These are phyloP conservation scores for Alternaria sp. DNA, from an alignment of 2,329 filamentous ascomycete genomes.

Conservation along the genomic window DNA sequence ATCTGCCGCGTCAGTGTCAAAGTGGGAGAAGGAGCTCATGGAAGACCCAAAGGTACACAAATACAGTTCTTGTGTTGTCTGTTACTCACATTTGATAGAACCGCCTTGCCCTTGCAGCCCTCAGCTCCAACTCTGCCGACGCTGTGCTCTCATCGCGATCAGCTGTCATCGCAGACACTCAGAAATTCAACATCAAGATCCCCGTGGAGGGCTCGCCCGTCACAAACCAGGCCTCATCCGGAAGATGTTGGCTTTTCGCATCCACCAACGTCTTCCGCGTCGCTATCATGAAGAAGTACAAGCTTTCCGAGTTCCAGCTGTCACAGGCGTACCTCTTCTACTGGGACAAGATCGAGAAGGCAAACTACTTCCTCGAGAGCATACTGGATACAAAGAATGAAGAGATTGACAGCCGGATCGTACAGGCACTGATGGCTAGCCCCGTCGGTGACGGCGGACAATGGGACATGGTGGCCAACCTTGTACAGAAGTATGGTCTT, in stretches of 20 bases:
- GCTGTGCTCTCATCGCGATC: conserved; percentile 71
- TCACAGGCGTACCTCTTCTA: conserved; percentile 89
- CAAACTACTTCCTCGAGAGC: conserved; percentile 88
- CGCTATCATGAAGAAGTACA: conserved; percentile 85
- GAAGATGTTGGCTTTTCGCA: conserved; percentile 91
- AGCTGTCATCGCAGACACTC: conserved; percentile 72
- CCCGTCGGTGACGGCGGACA: conserved; percentile 85
- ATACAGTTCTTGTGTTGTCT: not conserved
- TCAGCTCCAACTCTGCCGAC: conserved; percentile 72
- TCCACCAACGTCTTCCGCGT: conserved; percentile 90
- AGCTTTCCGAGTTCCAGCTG: conserved; percentile 81
- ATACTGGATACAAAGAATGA: conserved; percentile 77
- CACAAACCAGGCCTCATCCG: conserved; percentile 82
- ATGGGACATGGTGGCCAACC: conserved; percentile 90
- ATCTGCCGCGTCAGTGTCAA: conserved; percentile 60
- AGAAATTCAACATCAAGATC: conserved; percentile 84
- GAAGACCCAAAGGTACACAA: conserved; percentile 68
- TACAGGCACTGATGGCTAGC: conserved; percentile 72
- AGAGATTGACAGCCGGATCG: conserved; percentile 74
- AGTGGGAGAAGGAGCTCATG: conserved; percentile 70
- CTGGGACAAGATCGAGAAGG: conserved; percentile 93
- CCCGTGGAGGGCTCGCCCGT: conserved; percentile 82
- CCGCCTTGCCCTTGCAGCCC: conserved; percentile 77
- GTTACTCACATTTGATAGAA: conserved; percentile 51
- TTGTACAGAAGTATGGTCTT: conserved; percentile 88